Evolutionary conservation across 148 eudicot species (phyloP).

Genomic region (Rhododendron ferrugineum): DNA sequence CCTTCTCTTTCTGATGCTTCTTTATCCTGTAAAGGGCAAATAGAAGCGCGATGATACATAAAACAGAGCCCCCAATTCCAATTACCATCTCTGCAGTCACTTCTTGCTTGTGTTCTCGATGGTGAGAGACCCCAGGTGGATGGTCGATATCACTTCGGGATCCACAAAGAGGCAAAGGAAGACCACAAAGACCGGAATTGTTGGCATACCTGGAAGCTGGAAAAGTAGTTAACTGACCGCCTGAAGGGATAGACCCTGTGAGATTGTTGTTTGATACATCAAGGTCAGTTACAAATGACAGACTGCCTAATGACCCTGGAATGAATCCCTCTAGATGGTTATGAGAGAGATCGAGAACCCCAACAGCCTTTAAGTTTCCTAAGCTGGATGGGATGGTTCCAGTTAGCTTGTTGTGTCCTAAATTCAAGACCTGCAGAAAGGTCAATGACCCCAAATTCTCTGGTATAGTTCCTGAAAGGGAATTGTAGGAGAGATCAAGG

Average conservation of each 20-base stretch:
- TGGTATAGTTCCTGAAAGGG: slow-evolving; percentile 36
- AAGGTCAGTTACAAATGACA: slow-evolving; percentile 41
- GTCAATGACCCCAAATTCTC: slow-evolving; percentile 37
- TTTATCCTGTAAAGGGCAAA: slow-evolving; percentile 34
- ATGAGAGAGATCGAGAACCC: slow-evolving; percentile 48
- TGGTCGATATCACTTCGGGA: slow-evolving; percentile 11
- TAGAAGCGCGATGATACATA: slow-evolving; percentile 26
- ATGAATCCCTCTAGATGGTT: slow-evolving; percentile 38
- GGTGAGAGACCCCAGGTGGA: background rate
- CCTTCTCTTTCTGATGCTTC: slow-evolving; percentile 21
- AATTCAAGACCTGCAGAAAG: slow-evolving; percentile 40
- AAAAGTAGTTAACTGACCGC: slow-evolving; percentile 52
- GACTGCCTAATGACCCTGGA: slow-evolving; percentile 46
- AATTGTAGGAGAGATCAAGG: slow-evolving; percentile 51
- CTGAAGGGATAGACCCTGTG: slow-evolving; percentile 39
- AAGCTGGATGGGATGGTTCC: slow-evolving; percentile 41
- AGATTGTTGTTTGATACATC: slow-evolving; percentile 55
- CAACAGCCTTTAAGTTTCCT: slow-evolving; percentile 36
- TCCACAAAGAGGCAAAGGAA: slow-evolving; percentile 44
- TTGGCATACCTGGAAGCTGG: slow-evolving; percentile 48
- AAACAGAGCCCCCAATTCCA: slow-evolving; percentile 32
- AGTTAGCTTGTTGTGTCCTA: slow-evolving; percentile 41
- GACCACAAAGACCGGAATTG: slow-evolving; percentile 49
- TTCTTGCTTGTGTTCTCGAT: slow-evolving; percentile 10
- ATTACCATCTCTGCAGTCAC: slow-evolving; percentile 36